phyloP scores from a whole-genome alignment of 1,284 basidiomycete genomes.

The Porogramme epimiltina region DNA sequence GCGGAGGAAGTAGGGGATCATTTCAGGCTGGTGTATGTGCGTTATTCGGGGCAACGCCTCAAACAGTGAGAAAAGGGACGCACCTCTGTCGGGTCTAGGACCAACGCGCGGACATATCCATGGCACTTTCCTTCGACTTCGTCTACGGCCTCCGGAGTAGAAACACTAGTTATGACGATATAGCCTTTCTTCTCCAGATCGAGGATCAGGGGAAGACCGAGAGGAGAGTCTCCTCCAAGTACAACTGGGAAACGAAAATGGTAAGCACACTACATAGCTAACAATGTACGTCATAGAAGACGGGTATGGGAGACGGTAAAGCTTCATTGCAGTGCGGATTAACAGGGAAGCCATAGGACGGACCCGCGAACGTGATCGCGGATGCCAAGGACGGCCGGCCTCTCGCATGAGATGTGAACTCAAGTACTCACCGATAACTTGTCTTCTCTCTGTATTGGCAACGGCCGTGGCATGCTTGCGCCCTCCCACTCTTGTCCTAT shows the following conservation, averaged over 20 bases:
- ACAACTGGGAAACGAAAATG: too few species aligned
- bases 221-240: slow-evolving; percentile 74
- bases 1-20: slow-evolving; percentile 73
- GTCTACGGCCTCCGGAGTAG: slow-evolving; percentile 61
- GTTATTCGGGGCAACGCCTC: slow-evolving; percentile 6
- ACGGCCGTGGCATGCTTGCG: slow-evolving; percentile 34
- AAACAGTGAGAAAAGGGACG: slow-evolving; percentile 16
- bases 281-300: too few species aligned
- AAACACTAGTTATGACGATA: slow-evolving; percentile 78
- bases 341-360: too few species aligned
- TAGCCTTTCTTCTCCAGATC: slow-evolving; percentile 77
- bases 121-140: slow-evolving; percentile 63
- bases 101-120: slow-evolving; percentile 77
- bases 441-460: slow-evolving; percentile 50
- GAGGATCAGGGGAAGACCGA: slow-evolving; percentile 67
- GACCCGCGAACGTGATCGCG: too few species aligned
- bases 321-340: too few species aligned
- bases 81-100: slow-evolving; percentile 77
- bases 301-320: too few species aligned
- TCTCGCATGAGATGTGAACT: too few species aligned
- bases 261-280: too few species aligned
- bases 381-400: too few species aligned
- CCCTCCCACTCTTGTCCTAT: slow-evolving; percentile 21
- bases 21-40: slow-evolving; percentile 54
- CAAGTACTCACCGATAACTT: slow-evolving; percentile 63